A percentile compares a stretch with the other conserved stretches of the same genome.
Evolutionary conservation across 257 asterid species (phyloP).

Genomic region (Plectranthus barbatus): DNA sequence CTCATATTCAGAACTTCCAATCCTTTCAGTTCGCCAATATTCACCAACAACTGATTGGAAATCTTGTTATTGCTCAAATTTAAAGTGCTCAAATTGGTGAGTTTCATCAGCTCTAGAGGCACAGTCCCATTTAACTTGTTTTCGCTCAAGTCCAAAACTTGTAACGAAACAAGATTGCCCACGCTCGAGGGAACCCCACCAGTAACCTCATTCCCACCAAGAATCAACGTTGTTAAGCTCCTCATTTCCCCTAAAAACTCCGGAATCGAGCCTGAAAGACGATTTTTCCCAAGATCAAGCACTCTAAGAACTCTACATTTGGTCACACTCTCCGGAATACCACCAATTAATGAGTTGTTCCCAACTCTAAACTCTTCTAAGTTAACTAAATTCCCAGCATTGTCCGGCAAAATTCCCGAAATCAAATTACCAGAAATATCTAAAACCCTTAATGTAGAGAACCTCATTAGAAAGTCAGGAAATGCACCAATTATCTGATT

Average conservation of each 20-base stretch:
- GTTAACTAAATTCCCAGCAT: conserved; percentile 33
- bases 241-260: conserved; percentile 42
- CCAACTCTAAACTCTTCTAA: conserved; percentile 56
- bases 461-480: conserved; percentile 40
- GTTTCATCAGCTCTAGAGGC: conserved; percentile 46
- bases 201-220: conserved; percentile 50
- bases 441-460: conserved; percentile 33
- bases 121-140: conserved; percentile 47
- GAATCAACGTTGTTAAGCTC: conserved; percentile 31
- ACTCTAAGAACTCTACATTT: conserved; percentile 38
- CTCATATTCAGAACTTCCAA: conserved; percentile 64
- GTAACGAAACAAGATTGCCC: conserved; percentile 31
- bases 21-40: conserved; percentile 34
- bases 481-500: conserved; percentile 58
- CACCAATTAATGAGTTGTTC: conserved; percentile 55
- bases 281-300: conserved; percentile 51
- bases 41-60: conserved; percentile 36
- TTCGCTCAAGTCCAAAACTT: conserved; percentile 53
- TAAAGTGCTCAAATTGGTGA: conserved; percentile 54
- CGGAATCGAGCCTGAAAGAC: conserved; percentile 45
- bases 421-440: conserved; percentile 63
- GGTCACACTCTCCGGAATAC: conserved; percentile 32
- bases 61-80: conserved; percentile 53
- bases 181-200: conserved; percentile 47
- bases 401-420: conserved; percentile 45